Base-by-base conservation (phyloP, 1,139 yeast species). In the Scheffersomyces illinoinensis region DNA sequence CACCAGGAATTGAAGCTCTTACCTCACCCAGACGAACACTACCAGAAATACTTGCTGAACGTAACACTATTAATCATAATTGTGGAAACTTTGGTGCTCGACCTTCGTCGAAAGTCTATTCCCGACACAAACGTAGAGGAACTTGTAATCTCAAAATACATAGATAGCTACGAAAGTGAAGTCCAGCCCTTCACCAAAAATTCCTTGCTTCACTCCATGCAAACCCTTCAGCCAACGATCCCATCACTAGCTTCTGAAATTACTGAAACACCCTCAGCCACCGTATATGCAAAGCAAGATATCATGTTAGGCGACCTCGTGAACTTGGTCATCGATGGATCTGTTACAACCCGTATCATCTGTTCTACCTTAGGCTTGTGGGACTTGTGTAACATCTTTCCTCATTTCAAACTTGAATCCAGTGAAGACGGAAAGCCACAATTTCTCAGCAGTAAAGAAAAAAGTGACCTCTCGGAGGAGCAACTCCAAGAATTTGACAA, bases 331-430 rank as follows among this genome's bases (percentile, higher is more conserved):
- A 53, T 61, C n/a, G 58, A 62, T 1, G 75, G 72, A 0, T 62
- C 62, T 20, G 65, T 76, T 3, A 66, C 78, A 3, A 70, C 69
- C 12, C 62, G 79, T 54, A 70, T 75, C 2, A 55, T 77, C 10
- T 76, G 78, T 58, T 70, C 77, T 19, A 62, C 69, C 21, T 58
- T 76, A 49, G 81, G 78, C 3, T 53, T 75, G 47, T 77, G 79
- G 79, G 78, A 76, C 57, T 61, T 77, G 21, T 54, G 63, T 12
- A 73, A 73, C 62, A 68, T 54, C 43, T 66, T 48, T n/a, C 51
- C 63, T 56, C 62, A 64, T n/a, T 67, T 70, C 52, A 54, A 60
- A 19, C 50, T 73, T 33, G 43, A 46, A 6, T 54, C 58, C 17
- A 55, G 59, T 0, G 65, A 61, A 8, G 61, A 53, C 19, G 26